Evolutionary conservation across 2,329 filamentous ascomycete genomes (phyloP), one percentile per base, ranked within the genome.

Genomic region (Microdochium trichocladiopsis): DNA sequence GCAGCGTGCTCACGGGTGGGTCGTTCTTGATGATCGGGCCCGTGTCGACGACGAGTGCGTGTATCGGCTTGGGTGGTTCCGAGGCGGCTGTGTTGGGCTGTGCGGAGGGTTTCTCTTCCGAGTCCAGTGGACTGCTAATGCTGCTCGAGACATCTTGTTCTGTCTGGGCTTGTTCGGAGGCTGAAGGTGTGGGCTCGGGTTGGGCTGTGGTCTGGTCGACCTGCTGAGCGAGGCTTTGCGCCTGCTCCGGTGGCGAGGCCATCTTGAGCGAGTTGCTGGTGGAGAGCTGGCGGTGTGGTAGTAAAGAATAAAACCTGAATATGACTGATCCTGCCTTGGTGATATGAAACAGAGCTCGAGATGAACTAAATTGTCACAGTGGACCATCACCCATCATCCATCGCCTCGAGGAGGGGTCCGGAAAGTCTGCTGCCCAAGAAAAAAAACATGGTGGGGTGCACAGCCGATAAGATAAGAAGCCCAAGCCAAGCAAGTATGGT

Each of bases 11-110:
- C 23, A 94, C 82, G 11, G 89, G 77, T 12, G 93, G 90, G 58
- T 94, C 87, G 72, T 96, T 96, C 66, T 93, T 93, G 68, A 99
- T 92, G 55, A 99, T 84, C 8, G 93, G 91, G 24, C 92, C 93
- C 2, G 94, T 88, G 66, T 99, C 94, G 59, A 99, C 79, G 25
- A 97, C 80, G 50, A 97, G 82, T 51, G 86, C 87, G 72, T 95
- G 85, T 49, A 95, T 83, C 0, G 86, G 79, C 92, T 96, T 59
- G 14, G 55, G 51, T 31, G 43, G 24, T 21, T 41, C 25, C 6
- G 18, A 5, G 14, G 33, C 5, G 12, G 5, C 33, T 11, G 6
- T 16, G 5, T 4, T 37, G 33, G 33, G 33, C 4, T 37, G 12
- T 8, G 33, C 14, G 14, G 33, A 5, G 8, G 49, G 49, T 16